A percentile compares a stretch with the other conserved stretches of the same genome.
phyloP scores from a whole-genome alignment of 345 rosid genomes.

The Pseudoturritis turrita region DNA sequence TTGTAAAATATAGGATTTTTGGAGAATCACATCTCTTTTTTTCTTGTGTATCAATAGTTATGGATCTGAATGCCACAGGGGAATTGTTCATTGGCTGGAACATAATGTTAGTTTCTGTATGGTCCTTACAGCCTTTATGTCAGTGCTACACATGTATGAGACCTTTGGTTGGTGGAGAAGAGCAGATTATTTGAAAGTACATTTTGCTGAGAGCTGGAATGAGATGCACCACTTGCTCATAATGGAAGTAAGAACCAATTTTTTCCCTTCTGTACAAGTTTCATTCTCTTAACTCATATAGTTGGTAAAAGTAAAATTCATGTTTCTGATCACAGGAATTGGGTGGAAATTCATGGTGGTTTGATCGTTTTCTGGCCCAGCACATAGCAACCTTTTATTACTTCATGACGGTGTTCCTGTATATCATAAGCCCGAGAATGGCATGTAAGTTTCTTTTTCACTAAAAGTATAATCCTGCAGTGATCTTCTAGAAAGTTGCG shows the following conservation, averaged over 20 bases:
- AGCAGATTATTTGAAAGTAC: conserved; percentile 93
- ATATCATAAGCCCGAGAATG: conserved; percentile 93
- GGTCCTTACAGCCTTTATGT: conserved; percentile 69
- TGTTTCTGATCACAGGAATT: conserved; percentile 62
- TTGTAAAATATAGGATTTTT: background rate
- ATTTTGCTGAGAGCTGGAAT: conserved; percentile 99
- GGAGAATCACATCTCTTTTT: background rate
- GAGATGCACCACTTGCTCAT: conserved; percentile 99
- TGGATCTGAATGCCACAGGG: background rate
- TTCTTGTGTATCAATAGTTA: background rate
- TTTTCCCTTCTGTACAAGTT: background rate
- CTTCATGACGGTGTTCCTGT: conserved; percentile 85
- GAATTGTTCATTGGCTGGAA: background rate
- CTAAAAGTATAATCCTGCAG: background rate
- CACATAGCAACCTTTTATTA: conserved; percentile 76
- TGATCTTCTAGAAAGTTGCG: background rate
- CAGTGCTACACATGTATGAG: conserved; percentile 97
- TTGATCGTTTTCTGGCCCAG: conserved; percentile 88
- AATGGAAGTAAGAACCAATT: conserved; percentile 72
- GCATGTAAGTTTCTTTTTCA: conserved; percentile 64
- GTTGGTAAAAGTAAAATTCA: background rate
- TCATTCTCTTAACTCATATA: background rate
- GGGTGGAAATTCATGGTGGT: conserved; percentile 97
- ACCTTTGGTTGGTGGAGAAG: conserved; percentile 99
- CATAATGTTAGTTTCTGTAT: background rate